Conservation (phyloP, 768 basidiomycete genomes). For the Mycena rosella region DNA sequence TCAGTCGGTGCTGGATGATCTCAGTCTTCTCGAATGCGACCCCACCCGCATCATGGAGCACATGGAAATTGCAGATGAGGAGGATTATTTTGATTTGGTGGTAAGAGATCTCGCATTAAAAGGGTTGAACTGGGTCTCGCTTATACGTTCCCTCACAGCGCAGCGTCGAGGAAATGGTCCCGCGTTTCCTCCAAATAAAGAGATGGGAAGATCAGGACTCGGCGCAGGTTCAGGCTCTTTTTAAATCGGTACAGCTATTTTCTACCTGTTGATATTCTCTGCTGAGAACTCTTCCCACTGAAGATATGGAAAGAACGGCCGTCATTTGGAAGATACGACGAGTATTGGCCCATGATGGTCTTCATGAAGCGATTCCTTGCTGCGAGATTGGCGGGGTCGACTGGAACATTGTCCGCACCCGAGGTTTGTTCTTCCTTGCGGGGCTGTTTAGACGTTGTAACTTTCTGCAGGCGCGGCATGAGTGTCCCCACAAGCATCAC, state of each 20-base stretch:
- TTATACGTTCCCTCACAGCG: background rate
- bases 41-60: background rate
- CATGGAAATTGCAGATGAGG: background rate
- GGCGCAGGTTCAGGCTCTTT: background rate
- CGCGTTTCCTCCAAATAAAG: background rate
- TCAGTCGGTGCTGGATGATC: background rate
- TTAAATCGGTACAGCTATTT: background rate
- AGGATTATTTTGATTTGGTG: constrained; percentile 10
- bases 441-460: background rate
- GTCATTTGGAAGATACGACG: background rate
- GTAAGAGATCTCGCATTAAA: background rate
- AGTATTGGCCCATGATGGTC: constrained; percentile 1
- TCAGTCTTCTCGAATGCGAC: background rate
- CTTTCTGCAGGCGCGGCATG: background rate
- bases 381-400: background rate
- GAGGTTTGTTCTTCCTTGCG: background rate
- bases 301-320: constrained; percentile 9
- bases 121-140: background rate
- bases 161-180: background rate
- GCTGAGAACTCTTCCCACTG: background rate
- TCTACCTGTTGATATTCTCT: background rate
- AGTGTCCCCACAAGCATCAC: background rate
- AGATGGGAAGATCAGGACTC: background rate
- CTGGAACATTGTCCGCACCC: background rate
- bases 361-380: background rate